Evolutionary conservation across 2,329 filamentous ascomycete genomes (phyloP).

Genomic region (Leptoxyphium fumago): DNA sequence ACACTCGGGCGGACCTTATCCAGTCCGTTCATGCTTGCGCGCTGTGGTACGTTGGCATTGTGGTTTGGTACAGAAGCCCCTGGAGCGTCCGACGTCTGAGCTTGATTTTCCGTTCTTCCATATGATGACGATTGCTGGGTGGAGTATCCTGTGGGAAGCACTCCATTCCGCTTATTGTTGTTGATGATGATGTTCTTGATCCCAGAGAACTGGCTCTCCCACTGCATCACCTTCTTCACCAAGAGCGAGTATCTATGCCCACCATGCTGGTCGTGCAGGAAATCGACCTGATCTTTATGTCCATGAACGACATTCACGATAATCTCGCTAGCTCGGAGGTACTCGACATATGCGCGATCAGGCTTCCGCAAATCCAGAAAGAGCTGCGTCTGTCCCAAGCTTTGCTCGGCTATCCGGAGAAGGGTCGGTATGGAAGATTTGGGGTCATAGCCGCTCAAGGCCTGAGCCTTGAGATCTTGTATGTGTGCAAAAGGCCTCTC

Average conservation of each 20-base stretch:
- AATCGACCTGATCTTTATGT: slow-evolving; percentile 60
- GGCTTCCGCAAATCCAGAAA: slow-evolving; percentile 48
- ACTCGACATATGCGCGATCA: slow-evolving; percentile 69
- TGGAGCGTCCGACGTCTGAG: background rate
- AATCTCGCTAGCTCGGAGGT: slow-evolving; percentile 68
- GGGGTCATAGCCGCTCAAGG: slow-evolving; percentile 19
- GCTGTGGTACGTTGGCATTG: background rate
- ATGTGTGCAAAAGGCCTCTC: slow-evolving; percentile 23
- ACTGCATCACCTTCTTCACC: slow-evolving; percentile 12
- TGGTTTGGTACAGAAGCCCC: slow-evolving; percentile 5
- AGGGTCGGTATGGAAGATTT: slow-evolving; percentile 17
- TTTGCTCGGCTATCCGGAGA: slow-evolving; percentile 25
- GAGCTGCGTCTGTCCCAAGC: slow-evolving; percentile 39
- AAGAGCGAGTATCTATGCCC: slow-evolving; percentile 33
- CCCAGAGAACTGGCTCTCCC: slow-evolving; percentile 27
- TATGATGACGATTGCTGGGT: background rate
- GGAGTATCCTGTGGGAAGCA: slow-evolving; percentile 5
- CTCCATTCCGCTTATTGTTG: slow-evolving; percentile 43
- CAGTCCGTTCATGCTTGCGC: background rate
- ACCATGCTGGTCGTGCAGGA: slow-evolving; percentile 30
- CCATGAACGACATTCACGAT: slow-evolving; percentile 60
- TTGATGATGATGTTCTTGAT: slow-evolving; percentile 38
- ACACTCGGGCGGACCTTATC: slow-evolving; percentile 12
- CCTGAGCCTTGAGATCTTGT: slow-evolving; percentile 27
- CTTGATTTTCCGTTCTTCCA: slow-evolving; percentile 5